Evolutionary conservation across 2,329 filamentous ascomycete genomes (phyloP).

Genomic region (Hirsutella rhossiliensis): DNA sequence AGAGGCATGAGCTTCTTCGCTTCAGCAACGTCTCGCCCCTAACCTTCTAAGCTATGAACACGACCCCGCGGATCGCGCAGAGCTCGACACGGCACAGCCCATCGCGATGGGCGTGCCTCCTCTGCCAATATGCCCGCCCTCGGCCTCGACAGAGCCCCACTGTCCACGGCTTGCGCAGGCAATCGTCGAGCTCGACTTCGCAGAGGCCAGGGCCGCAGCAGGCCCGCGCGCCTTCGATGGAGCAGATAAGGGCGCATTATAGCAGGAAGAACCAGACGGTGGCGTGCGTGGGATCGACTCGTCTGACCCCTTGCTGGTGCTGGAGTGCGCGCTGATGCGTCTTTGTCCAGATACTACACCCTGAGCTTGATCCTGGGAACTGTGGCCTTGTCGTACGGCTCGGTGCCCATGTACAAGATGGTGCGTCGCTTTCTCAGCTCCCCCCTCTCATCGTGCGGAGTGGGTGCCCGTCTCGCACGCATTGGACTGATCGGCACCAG

Average conservation of each 20-base stretch:
- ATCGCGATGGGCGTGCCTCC: slow-evolving; percentile 23
- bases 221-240: slow-evolving; percentile 35
- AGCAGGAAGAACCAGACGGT: slow-evolving; percentile 55
- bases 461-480: too few relatives aligned
- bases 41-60: background rate
- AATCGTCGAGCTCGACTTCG: slow-evolving; percentile 17
- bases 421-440: slow-evolving; percentile 26
- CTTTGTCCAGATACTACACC: slow-evolving; percentile 50
- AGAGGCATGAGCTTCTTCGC: too few relatives aligned
- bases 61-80: slow-evolving; percentile 13
- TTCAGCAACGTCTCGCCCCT: background rate
- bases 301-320: slow-evolving; percentile 1
- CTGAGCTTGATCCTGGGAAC: slow-evolving; percentile 69
- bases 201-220: slow-evolving; percentile 12
- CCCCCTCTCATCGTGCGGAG: background rate
- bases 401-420: slow-evolving; percentile 82
- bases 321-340: slow-evolving; percentile 7
- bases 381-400: slow-evolving; percentile 69
- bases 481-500: slow-evolving; percentile 12
- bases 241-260: slow-evolving; percentile 51
- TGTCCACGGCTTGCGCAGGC: slow-evolving; percentile 17
- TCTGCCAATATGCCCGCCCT: slow-evolving; percentile 22
- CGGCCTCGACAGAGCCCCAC: slow-evolving; percentile 10
- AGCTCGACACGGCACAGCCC: slow-evolving; percentile 13
- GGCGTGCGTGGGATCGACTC: slow-evolving; percentile 16